A percentile compares a stretch with the other conserved stretches of the same genome.
phyloP scores from a whole-genome alignment of 2,329 filamentous ascomycete species.

The Rutstroemia sp. region DNA sequence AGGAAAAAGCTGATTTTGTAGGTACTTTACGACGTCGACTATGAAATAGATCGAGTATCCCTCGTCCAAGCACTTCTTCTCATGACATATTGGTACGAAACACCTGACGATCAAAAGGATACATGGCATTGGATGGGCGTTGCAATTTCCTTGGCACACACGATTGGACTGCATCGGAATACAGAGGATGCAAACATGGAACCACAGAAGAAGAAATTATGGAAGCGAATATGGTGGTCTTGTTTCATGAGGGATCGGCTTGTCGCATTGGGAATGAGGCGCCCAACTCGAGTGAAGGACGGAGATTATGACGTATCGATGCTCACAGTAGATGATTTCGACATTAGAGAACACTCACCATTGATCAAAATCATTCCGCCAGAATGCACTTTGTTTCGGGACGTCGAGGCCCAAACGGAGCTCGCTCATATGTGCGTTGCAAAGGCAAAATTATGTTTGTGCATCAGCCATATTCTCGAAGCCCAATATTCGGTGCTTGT shows the following conservation, averaged over 20 bases:
- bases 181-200: constrained; percentile 73
- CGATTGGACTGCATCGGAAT: constrained; percentile 86
- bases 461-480: constrained; percentile 81
- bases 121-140: constrained; percentile 99
- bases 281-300: constrained; percentile 85
- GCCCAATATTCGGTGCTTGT: constrained; percentile 90
- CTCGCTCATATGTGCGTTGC: constrained; percentile 85
- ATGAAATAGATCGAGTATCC: constrained; percentile 81
- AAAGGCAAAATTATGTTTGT: constrained; percentile 82
- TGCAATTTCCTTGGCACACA: constrained; percentile 85
- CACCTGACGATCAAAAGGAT: constrained; percentile 92
- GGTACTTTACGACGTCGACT: constrained; percentile 91
- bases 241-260: constrained; percentile 92
- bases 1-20: constrained; percentile 30
- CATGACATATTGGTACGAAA: constrained; percentile 98
- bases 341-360: constrained; percentile 61
- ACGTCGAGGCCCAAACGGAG: constrained; percentile 66
- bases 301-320: constrained; percentile 93
- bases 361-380: constrained; percentile 60
- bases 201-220: constrained; percentile 65
- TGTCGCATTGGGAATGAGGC: constrained; percentile 87
- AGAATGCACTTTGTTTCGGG: constrained; percentile 64
- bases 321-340: constrained; percentile 78
- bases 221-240: constrained; percentile 98
- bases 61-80: constrained; percentile 82